Evolutionary conservation across 352 stramenopile species (phyloP).

Genomic region (Phytopythium chamaehyphon): DNA sequence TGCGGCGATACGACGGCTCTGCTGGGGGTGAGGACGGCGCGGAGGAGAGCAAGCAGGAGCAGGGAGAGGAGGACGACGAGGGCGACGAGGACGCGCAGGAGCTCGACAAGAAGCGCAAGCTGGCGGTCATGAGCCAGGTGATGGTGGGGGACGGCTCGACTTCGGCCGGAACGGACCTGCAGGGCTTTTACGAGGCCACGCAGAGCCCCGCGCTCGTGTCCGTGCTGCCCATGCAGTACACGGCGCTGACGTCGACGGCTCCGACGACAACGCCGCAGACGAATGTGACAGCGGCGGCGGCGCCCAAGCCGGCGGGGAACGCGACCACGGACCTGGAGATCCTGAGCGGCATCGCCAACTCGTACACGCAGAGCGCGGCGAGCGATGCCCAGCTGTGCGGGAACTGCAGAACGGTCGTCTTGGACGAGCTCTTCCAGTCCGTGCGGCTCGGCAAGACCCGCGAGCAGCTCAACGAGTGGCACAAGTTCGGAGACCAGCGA

Average conservation of each 20-base stretch:
- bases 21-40: conserved; percentile 13
- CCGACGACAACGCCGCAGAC: conserved; percentile 12
- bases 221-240: conserved; percentile 65
- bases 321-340: conserved; percentile 70
- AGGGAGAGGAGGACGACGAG: conserved; percentile 20
- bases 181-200: conserved; percentile 55
- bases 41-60: conserved; percentile 12
- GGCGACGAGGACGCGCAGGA: conserved; percentile 20
- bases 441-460: conserved; percentile 65
- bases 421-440: conserved; percentile 73
- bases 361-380: conserved; percentile 57
- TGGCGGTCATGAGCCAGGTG: too few species aligned
- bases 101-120: conserved; percentile 51
- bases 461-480: conserved; percentile 59
- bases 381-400: conserved; percentile 52
- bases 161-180: conserved; percentile 27
- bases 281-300: background rate
- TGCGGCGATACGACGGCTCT: conserved; percentile 53
- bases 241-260: conserved; percentile 15
- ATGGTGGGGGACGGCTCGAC: too few species aligned
- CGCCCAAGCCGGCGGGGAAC: conserved; percentile 19
- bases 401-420: conserved; percentile 59
- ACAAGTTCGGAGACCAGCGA: conserved; percentile 46
- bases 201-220: conserved; percentile 33
- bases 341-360: conserved; percentile 80